Percentiles rank a stretch among this genome's conserved stretches.
These are phyloP conservation scores for Barbarea vulgaris DNA, from an alignment of 345 rosid species.

Conservation along the genomic window DNA sequence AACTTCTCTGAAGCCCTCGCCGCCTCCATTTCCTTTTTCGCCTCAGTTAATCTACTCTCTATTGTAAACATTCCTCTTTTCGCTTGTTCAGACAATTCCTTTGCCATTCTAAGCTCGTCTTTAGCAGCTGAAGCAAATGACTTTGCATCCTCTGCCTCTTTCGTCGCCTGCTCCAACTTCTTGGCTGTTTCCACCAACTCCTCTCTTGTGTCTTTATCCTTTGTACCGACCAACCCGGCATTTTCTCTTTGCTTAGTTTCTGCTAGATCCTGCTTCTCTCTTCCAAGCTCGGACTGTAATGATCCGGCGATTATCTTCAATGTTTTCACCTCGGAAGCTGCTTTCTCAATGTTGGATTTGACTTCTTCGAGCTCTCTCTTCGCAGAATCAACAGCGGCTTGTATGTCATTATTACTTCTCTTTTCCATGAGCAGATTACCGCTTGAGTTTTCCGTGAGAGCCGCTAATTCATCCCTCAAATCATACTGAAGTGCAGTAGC, in stretches of 20 bases:
- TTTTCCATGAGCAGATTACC: conserved; percentile 33
- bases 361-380: conserved; percentile 86
- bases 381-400: conserved; percentile 64
- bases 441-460: conserved; percentile 49
- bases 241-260: conserved; percentile 64
- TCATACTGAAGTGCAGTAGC: conserved; percentile 70
- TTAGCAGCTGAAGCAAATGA: conserved; percentile 56
- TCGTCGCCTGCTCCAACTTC: conserved; percentile 70
- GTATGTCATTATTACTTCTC: conserved; percentile 45
- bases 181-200: conserved; percentile 61
- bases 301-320: conserved; percentile 69
- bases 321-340: conserved; percentile 68
- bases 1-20: conserved; percentile 85
- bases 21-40: conserved; percentile 83
- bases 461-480: conserved; percentile 75
- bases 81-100: conserved; percentile 78
- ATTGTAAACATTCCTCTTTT: conserved; percentile 69
- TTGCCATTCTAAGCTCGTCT: conserved; percentile 72
- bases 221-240: conserved; percentile 46
- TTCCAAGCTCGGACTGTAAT: conserved; percentile 67
- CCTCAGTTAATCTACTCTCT: conserved; percentile 64
- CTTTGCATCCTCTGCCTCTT: conserved; percentile 81
- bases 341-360: conserved; percentile 74
- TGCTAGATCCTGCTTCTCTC: conserved; percentile 57
- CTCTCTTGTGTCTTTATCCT: conserved; percentile 60